A percentile compares a stretch with the other conserved stretches of the same genome.
Conservation (phyloP, 768 basidiomycete genomes). For the Tulasnella sp. region DNA sequence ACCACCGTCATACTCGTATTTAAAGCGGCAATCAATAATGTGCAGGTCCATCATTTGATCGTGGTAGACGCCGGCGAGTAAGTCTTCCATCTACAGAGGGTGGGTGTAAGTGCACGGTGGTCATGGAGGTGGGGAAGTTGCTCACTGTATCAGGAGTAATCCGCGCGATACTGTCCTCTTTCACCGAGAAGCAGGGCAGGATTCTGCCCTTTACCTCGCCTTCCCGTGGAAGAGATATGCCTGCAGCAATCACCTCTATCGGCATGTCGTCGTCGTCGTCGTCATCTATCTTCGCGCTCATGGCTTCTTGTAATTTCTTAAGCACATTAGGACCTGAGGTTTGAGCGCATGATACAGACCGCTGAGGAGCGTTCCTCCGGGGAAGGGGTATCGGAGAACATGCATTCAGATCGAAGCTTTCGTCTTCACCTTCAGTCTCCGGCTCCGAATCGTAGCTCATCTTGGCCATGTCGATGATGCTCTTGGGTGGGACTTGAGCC, state of each 20-base stretch:
- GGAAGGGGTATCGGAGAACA: slow-evolving; percentile 21
- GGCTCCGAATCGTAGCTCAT: neutral
- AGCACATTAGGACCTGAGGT: slow-evolving; percentile 20
- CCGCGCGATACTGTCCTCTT: slow-evolving; percentile 91
- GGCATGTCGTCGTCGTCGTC: neutral
- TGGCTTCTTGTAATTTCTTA: neutral
- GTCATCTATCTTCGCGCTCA: neutral
- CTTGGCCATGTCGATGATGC: neutral
- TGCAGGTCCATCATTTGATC: slow-evolving; percentile 53
- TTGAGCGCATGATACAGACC: slow-evolving; percentile 39
- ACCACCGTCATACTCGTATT: slow-evolving; percentile 90
- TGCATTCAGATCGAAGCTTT: neutral
- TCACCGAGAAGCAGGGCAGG: slow-evolving; percentile 83
- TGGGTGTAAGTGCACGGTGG: slow-evolving; percentile 6
- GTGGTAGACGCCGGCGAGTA: slow-evolving; percentile 65
- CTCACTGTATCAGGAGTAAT: slow-evolving; percentile 68
- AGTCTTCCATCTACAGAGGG: slow-evolving; percentile 48
- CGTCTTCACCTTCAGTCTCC: slow-evolving; percentile 10
- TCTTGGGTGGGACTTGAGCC: neutral
- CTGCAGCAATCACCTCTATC: slow-evolving; percentile 22
- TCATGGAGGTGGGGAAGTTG: slow-evolving; percentile 17
- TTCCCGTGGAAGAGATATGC: slow-evolving; percentile 78
- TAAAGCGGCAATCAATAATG: slow-evolving; percentile 93
- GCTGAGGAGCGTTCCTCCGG: slow-evolving; percentile 32
- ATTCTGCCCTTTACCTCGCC: slow-evolving; percentile 90